Evolutionary conservation across 805 yeast species (phyloP), one percentile per base, ranked within the genome.

Genomic region (Pichia sporocuriosa): DNA sequence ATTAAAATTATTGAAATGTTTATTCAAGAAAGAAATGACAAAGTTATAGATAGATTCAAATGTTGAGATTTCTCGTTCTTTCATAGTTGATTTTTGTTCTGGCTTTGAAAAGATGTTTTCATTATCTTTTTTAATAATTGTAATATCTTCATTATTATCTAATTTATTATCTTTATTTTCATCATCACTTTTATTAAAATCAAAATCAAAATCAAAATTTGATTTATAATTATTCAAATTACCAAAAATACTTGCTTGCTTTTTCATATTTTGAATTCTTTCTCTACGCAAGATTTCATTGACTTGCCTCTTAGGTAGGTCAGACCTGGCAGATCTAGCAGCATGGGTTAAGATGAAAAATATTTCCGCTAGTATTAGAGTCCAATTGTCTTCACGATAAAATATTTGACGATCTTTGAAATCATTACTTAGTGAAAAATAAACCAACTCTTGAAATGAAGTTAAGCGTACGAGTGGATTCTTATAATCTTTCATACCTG

Each of bases 361-460:
- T 53, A 86, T 77, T 51, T 81, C 85, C 38, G 72, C 75, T 34
- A 81, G 59, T 4, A 83, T 68, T 5, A 73, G 65, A 0, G 73
- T 66, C 89, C 89, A 82, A 31, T 49, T 52, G 3, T 38, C 32
- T 7, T 69, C 54, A 46, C 63, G 69, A 55, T 77, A 83, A 22
- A 83, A 72, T 4, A 77, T 66, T 23, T 57, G 49, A 56, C 89
- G 69, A 39, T 73, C 63, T 37, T 72, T 69, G 3, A 61, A 48
- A 45, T 72, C 70, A 1, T 66, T 55, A 3, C 76, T 61, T 1
- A 78, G 72, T 7, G 88, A 65, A 35, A 83, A 65, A 51, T 73
- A 79, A 1, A 85, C 82, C 40, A 83, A 64, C 54, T 84, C 93
- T 60, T 84, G 90, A 61, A 77, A 82, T 3, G 90, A 88, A 1